A percentile compares a stretch with the other conserved stretches of the same genome.
phyloP scores from a whole-genome alignment of 2,329 filamentous ascomycete genomes.

The Thielaviopsis populi region DNA sequence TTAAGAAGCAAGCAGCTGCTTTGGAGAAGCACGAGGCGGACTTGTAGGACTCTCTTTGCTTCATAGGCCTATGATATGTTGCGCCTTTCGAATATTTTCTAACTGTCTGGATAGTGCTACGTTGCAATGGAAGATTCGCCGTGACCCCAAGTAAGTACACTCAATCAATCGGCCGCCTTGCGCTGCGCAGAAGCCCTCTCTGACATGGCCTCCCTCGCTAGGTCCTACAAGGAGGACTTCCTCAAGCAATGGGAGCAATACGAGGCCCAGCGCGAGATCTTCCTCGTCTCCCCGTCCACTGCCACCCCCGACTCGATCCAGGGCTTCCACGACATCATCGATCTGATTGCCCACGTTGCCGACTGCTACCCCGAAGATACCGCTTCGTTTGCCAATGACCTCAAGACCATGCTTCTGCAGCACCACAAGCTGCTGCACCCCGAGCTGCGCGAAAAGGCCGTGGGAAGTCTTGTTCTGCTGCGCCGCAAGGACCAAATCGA shows the following conservation, averaged over 20 bases:
- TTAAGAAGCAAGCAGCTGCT: conserved; percentile 74
- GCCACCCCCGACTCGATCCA: conserved; percentile 65
- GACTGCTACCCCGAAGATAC: conserved; percentile 83
- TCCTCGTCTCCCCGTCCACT: conserved; percentile 66
- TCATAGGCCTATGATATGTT: background rate
- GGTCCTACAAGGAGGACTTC: conserved; percentile 83
- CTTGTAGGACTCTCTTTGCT: conserved; percentile 36
- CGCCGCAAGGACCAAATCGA: conserved; percentile 86
- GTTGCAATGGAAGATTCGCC: conserved; percentile 79
- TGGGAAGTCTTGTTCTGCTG: conserved; percentile 74
- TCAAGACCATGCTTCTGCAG: conserved; percentile 63
- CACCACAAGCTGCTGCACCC: conserved; percentile 73
- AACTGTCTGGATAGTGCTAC: conserved; percentile 44
- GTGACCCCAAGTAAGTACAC: conserved; percentile 56
- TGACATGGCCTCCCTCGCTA: conserved; percentile 23
- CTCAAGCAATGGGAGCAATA: conserved; percentile 80
- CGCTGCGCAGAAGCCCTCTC: background rate
- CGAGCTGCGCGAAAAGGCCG: conserved; percentile 85
- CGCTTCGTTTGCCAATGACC: conserved; percentile 58
- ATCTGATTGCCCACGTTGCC: conserved; percentile 84
- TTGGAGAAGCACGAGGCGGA: conserved; percentile 93
- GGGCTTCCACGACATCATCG: conserved; percentile 78
- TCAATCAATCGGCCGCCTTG: background rate
- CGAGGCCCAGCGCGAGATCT: conserved; percentile 79
- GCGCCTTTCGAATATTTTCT: conserved; percentile 1